These are phyloP conservation scores for Tephrocybe sp. DNA, from an alignment of 768 basidiomycete genomes.

Conservation along the genomic window DNA sequence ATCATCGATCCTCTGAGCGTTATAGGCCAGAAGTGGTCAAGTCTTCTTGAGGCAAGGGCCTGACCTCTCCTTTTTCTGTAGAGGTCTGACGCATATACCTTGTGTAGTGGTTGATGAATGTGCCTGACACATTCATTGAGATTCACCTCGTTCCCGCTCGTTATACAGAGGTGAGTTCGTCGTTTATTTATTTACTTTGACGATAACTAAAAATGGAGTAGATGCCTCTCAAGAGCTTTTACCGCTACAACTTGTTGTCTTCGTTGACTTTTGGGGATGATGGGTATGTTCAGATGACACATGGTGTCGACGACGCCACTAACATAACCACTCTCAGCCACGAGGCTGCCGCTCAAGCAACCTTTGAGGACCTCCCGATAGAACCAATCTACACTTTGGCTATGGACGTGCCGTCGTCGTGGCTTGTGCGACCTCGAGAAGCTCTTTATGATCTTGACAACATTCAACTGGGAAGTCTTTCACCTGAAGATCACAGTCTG, in stretches of 20 bases:
- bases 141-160: conserved; percentile 77
- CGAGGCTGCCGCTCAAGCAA: conserved; percentile 56
- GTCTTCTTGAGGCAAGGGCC: conserved; percentile 63
- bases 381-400: conserved; percentile 94
- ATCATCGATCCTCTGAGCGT: conserved; percentile 87
- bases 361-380: conserved; percentile 72
- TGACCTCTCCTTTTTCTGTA: neutral
- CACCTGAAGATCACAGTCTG: conserved; percentile 60
- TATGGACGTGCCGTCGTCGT: conserved; percentile 88
- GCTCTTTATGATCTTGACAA: conserved; percentile 95
- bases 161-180: conserved; percentile 60
- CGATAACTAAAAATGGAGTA: conserved; percentile 27
- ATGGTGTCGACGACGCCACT: neutral
- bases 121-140: conserved; percentile 67
- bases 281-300: conserved; percentile 50
- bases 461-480: conserved; percentile 75
- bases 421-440: conserved; percentile 90
- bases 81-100: neutral
- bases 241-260: conserved; percentile 70
- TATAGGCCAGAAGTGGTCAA: conserved; percentile 82
- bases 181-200: neutral
- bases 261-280: conserved; percentile 60
- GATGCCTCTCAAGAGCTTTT: conserved; percentile 92
- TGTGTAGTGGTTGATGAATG: conserved; percentile 60
- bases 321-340: conserved; percentile 34